A percentile compares a stretch with the other conserved stretches of the same genome.
Evolutionary conservation across 1,284 basidiomycete species (phyloP).

Genomic region (Trametes versicolor): DNA sequence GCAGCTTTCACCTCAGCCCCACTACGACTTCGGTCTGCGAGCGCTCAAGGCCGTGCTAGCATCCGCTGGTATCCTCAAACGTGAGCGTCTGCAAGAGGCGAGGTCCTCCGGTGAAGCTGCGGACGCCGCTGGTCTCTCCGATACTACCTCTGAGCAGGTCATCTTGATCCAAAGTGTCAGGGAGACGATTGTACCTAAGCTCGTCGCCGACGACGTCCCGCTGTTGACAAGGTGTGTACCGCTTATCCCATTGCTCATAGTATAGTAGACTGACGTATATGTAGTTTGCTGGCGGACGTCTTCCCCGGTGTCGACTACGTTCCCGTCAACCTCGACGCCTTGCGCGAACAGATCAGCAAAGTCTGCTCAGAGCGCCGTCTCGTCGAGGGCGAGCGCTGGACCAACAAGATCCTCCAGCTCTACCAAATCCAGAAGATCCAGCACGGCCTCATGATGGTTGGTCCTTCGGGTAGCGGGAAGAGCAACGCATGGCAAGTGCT

Average conservation of each 20-base stretch:
- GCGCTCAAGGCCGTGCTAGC: slow-evolving; percentile 97
- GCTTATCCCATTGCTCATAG: slow-evolving; percentile 7
- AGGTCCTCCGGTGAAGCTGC: slow-evolving; percentile 50
- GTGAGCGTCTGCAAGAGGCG: slow-evolving; percentile 79
- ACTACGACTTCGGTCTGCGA: slow-evolving; percentile 99
- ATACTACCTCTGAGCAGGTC: slow-evolving; percentile 88
- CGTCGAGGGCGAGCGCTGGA: slow-evolving; percentile 90
- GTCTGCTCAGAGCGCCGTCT: slow-evolving; percentile 91
- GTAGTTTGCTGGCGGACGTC: slow-evolving; percentile 92
- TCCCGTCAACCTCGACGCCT: slow-evolving; percentile 88
- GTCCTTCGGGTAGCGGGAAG: slow-evolving; percentile 97
- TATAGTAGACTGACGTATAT: slow-evolving; percentile 6
- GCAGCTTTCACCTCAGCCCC: slow-evolving; percentile 96
- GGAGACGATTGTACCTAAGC: slow-evolving; percentile 98
- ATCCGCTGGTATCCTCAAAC: slow-evolving; percentile 97
- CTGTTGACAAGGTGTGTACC: slow-evolving; percentile 81
- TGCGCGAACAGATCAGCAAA: slow-evolving; percentile 86
- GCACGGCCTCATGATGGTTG: slow-evolving; percentile 99
- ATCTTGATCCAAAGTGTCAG: slow-evolving; percentile 99
- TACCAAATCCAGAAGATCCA: slow-evolving; percentile 99
- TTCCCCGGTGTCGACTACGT: slow-evolving; percentile 96
- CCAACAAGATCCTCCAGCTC: slow-evolving; percentile 95
- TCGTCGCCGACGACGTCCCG: slow-evolving; percentile 97
- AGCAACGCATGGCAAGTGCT: slow-evolving; percentile 98
- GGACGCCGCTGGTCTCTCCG: slow-evolving; percentile 67